A percentile compares a stretch with the other conserved stretches of the same genome.
These are phyloP conservation scores for Wallacemonas sp. DNA, from an alignment of 208 protist genomes.

Conservation along the genomic window DNA sequence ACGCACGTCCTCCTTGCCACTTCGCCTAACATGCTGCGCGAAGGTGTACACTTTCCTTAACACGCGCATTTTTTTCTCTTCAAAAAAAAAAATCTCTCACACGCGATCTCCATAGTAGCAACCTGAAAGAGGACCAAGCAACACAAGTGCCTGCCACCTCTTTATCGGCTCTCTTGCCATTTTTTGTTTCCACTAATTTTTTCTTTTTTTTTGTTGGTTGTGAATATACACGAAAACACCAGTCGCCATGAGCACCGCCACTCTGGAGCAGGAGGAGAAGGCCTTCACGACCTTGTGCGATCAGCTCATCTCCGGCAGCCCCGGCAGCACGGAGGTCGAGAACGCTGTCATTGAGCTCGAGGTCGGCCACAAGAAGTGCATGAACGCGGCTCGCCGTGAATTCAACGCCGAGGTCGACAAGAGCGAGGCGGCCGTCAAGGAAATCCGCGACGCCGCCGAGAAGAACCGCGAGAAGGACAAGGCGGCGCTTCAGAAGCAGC, in stretches of 20 bases:
- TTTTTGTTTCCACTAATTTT: conserved; percentile 20
- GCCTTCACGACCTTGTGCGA: conserved; percentile 34
- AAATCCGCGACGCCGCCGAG: conserved; percentile 23
- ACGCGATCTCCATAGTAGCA: no score
- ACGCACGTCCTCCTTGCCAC: not conserved
- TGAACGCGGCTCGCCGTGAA: conserved; percentile 37
- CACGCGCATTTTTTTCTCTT: no score
- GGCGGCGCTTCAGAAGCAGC: conserved; percentile 20
- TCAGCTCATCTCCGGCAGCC: conserved; percentile 23
- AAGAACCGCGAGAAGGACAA: conserved; percentile 23
- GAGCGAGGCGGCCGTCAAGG: conserved; percentile 18
- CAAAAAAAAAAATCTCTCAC: no score
- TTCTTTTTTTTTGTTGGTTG: conserved; percentile 10
- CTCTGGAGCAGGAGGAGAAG: conserved; percentile 18
- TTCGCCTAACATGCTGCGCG: no score
- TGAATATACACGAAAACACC: not conserved
- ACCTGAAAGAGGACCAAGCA: no score
- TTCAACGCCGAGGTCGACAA: conserved; percentile 39
- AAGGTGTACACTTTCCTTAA: no score
- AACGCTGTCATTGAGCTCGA: conserved; percentile 35
- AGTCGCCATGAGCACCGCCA: conserved; percentile 8
- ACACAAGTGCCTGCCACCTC: no score
- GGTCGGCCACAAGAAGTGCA: conserved; percentile 35
- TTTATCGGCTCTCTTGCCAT: not conserved
- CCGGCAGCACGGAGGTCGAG: conserved; percentile 24